Evolutionary conservation across 331 rosid genomes (phyloP), one percentile per base, ranked within the genome.

Genomic region (Quercus lobata): DNA sequence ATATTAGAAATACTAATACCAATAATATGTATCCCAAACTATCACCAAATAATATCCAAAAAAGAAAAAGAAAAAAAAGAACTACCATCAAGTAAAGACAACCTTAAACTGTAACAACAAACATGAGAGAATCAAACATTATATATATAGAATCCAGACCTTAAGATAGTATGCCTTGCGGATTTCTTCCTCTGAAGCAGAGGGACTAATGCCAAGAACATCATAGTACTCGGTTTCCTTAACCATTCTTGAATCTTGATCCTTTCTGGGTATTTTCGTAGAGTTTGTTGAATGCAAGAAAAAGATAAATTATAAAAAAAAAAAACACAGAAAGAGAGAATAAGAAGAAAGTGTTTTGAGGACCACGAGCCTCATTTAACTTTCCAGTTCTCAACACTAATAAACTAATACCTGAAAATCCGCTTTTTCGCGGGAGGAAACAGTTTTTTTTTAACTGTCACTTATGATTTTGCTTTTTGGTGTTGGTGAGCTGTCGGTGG

Each of bases 91-190:
- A 41, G 46, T 41, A 41, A 41, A 41, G 46, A 41, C 12, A 41
- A 41, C 46, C 46, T 41, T 8, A 41, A 41, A 41, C 46, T 41
- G 46, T 41, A 41, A 8, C 12, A 37, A 8, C 46, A 41, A 8
- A 41, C 12, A 9, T 41, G 12, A 41, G 1, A 2, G 46, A 41
- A 41, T 41, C 12, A 41, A 41, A 41, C 46, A 8, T 41, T 41
- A 8, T 8, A 41, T 41, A 41, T 19, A 11, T 5, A 8, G n/a
- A 49, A 68, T 35, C 53, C 7, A 3, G 57, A 92, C 99, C 98
- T 96, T 93, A 19, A 84, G 93, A 79, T 94, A 94, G 75, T 94
- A 94, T 58, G 98, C 98, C 79, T 88, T 92, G 85, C 98, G 98
- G 80, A 96, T 90, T 84, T 89, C 94, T 24, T 86, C 94, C 27